A percentile compares a stretch with the other conserved stretches of the same genome.
phyloP scores from a whole-genome alignment of 257 asterid genomes.

The Cruciata laevipes region DNA sequence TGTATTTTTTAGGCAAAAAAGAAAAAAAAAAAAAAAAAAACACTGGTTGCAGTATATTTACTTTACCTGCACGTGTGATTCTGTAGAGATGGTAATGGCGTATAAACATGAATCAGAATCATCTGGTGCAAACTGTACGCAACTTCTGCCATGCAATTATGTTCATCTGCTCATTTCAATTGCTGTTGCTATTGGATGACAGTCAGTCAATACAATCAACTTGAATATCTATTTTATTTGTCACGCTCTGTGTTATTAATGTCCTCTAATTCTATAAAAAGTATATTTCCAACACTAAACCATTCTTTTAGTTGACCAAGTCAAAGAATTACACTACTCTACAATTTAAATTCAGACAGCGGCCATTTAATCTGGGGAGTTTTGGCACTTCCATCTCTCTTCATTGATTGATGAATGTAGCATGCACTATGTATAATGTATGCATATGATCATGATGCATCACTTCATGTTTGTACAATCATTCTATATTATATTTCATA shows the following conservation, averaged over 20 bases:
- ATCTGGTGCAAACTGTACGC: not conserved
- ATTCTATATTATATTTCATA: too few relatives aligned
- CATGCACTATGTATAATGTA: too few relatives aligned
- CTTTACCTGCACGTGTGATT: not conserved
- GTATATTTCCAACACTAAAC: not conserved
- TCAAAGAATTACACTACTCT: not conserved
- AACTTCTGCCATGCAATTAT: not conserved
- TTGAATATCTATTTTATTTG: not conserved
- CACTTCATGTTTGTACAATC: not conserved
- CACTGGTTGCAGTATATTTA: not conserved
- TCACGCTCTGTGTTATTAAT: not conserved
- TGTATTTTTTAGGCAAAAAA: too few relatives aligned
- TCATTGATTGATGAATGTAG: not conserved
- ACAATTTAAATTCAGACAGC: not conserved
- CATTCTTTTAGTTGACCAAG: not conserved
- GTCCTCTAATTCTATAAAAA: not conserved
- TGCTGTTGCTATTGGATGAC: not conserved
- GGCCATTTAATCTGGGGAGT: not conserved
- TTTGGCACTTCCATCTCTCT: not conserved
- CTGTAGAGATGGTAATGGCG: not conserved
- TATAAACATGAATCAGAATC: not conserved
- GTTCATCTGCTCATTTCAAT: not conserved
- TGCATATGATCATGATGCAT: not conserved
- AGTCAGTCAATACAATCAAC: not conserved
- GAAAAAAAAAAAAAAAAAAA: too few relatives aligned